Conservation (phyloP, 2,329 filamentous ascomycete genomes). For the Cadophora sp. region DNA sequence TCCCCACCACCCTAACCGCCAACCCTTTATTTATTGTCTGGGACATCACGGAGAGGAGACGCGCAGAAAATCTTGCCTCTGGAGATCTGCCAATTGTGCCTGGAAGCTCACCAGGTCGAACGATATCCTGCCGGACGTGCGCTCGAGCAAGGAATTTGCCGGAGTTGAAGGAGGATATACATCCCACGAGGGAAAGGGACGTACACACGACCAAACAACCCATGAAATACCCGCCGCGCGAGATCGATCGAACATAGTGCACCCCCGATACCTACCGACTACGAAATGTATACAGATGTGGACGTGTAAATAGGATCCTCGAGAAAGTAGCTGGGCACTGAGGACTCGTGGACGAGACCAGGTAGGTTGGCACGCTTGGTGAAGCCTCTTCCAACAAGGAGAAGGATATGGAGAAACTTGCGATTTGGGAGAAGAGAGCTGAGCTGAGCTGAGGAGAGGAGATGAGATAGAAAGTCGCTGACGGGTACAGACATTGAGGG, state of each 20-base stretch:
- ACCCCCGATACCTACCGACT: not conserved
- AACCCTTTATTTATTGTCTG: constrained; percentile 1
- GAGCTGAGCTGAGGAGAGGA: not conserved
- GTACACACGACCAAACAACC: not conserved
- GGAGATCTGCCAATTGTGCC: constrained; percentile 15
- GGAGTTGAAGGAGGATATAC: not conserved
- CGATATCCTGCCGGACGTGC: not conserved
- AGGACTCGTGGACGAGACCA: constrained; percentile 10
- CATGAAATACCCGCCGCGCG: not conserved
- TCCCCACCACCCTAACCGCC: constrained; percentile 14
- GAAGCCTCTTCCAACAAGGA: not conserved
- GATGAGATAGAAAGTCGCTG: not conserved
- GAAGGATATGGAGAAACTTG: not conserved
- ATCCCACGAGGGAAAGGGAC: not conserved
- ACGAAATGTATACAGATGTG: constrained; percentile 7
- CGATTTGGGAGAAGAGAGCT: not conserved
- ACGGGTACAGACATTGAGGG: not conserved
- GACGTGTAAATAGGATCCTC: constrained; percentile 7
- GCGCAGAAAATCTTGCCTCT: not conserved
- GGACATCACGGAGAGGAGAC: constrained; percentile 4
- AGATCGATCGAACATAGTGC: constrained; percentile 8
- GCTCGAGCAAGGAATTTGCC: not conserved
- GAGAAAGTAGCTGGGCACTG: not conserved
- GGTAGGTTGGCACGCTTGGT: not conserved
- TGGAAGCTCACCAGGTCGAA: constrained; percentile 1